Evolutionary conservation across 2,329 filamentous ascomycete genomes (phyloP).

Genomic region (Onygenales sp.): DNA sequence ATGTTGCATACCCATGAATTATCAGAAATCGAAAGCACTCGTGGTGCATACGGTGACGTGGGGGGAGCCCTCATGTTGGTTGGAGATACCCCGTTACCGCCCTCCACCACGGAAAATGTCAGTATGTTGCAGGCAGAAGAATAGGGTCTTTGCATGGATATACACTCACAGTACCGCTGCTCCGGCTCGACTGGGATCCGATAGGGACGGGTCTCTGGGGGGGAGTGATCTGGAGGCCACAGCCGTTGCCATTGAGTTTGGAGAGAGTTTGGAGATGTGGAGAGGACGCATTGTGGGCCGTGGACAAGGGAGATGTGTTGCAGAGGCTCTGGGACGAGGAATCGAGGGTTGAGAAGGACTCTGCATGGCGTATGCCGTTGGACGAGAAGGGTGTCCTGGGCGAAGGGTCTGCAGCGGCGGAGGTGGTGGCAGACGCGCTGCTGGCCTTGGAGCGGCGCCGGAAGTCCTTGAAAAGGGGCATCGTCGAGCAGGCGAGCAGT

Average conservation of each 20-base stretch:
- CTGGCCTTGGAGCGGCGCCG: slow-evolving; percentile 67
- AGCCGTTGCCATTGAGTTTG: slow-evolving; percentile 42
- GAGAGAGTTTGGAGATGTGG: slow-evolving; percentile 46
- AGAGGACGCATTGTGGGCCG: slow-evolving; percentile 56
- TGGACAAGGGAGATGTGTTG: slow-evolving; percentile 64
- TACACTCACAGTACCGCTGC: slow-evolving; percentile 32
- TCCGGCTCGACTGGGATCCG: slow-evolving; percentile 30
- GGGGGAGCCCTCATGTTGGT: slow-evolving; percentile 45
- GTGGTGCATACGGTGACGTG: slow-evolving; percentile 70
- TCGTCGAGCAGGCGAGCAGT: slow-evolving; percentile 11
- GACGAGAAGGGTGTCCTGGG: not conserved
- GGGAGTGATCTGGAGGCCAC: slow-evolving; percentile 31
- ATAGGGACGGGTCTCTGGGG: slow-evolving; percentile 38
- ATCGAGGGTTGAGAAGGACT: slow-evolving; percentile 53
- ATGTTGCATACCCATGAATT: slow-evolving; percentile 64
- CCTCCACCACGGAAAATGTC: slow-evolving; percentile 18
- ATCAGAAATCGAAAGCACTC: slow-evolving; percentile 67
- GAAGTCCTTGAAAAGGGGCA: slow-evolving; percentile 64
- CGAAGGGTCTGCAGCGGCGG: slow-evolving; percentile 38
- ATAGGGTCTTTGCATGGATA: not conserved
- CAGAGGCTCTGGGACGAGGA: slow-evolving; percentile 49
- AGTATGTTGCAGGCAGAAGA: too few relatives aligned
- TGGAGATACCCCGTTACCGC: slow-evolving; percentile 23
- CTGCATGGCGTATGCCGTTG: not conserved
- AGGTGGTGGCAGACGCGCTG: slow-evolving; percentile 35